A percentile compares a stretch with the other conserved stretches of the same genome.
Conservation (phyloP, 345 rosid genomes). For the Fremontodendron californicum region DNA sequence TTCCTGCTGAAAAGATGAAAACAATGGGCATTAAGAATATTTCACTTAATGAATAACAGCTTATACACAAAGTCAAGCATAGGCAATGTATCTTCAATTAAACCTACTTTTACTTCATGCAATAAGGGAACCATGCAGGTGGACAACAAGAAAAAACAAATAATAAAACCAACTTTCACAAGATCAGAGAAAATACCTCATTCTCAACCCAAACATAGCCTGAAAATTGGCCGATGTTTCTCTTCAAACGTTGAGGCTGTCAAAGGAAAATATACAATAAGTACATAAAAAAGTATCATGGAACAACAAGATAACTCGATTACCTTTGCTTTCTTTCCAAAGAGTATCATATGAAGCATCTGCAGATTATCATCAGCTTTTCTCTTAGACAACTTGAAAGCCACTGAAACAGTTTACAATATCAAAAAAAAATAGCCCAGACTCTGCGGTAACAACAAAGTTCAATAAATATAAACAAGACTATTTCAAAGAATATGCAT, state of each 20-base stretch:
- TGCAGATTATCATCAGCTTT: constrained; percentile 85
- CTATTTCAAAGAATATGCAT: not conserved
- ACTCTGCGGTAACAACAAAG: constrained; percentile 10
- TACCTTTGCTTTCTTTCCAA: constrained; percentile 98
- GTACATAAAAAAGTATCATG: not conserved
- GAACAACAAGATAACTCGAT: not conserved
- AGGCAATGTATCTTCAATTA: not conserved
- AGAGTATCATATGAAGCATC: constrained; percentile 69
- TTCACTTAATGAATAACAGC: not conserved
- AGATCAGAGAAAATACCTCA: constrained; percentile 48
- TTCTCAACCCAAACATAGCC: constrained; percentile 84
- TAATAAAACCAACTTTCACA: constrained; percentile 8
- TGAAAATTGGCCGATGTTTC: constrained; percentile 84
- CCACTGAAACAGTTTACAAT: constrained; percentile 61
- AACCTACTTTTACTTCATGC: not conserved
- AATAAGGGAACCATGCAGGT: constrained; percentile 12
- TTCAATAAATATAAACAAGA: constrained; percentile 3
- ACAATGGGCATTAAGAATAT: constrained; percentile 1
- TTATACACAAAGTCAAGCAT: not conserved
- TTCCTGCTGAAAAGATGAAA: constrained; percentile 37
- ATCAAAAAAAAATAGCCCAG: constrained; percentile 23
- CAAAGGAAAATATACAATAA: constrained; percentile 9
- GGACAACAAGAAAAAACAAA: not conserved
- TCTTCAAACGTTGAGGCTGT: constrained; percentile 78
- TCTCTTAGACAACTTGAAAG: constrained; percentile 92